These are phyloP conservation scores for Xylaria sp. DNA, from an alignment of 2,329 filamentous ascomycete species.

Conservation along the genomic window DNA sequence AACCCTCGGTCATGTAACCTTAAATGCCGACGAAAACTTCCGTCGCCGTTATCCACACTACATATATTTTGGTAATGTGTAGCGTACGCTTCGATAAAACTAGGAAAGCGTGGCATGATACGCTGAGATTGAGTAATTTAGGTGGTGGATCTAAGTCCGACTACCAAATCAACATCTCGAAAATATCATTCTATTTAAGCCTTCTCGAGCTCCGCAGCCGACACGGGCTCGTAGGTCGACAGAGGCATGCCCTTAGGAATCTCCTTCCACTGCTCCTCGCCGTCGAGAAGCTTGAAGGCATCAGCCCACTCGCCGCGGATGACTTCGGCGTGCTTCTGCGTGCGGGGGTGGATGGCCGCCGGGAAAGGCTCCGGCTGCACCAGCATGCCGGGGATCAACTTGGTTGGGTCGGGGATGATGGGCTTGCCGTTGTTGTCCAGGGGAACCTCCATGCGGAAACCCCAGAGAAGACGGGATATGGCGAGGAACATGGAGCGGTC, in stretches of 20 bases:
- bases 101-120: not conserved
- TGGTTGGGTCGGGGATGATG: conserved; percentile 20
- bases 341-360: conserved; percentile 37
- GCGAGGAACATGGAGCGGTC: conserved; percentile 52
- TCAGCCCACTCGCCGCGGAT: conserved; percentile 39
- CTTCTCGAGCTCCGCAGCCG: conserved; percentile 28
- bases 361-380: conserved; percentile 41
- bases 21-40: not conserved
- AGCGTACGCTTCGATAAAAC: not conserved
- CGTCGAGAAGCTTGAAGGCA: conserved; percentile 35
- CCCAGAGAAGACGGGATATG: conserved; percentile 61
- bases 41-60: not conserved
- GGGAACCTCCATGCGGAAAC: conserved; percentile 48
- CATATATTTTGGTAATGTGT: not conserved
- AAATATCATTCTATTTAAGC: not conserved
- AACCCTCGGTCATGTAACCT: not conserved
- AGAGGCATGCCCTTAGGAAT: conserved; percentile 41
- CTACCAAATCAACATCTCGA: too few relatives aligned
- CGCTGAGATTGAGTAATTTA: too few relatives aligned
- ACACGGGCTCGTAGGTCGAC: conserved; percentile 38
- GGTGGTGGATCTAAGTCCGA: too few relatives aligned
- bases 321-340: conserved; percentile 32
- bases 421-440: conserved; percentile 29
- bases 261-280: conserved; percentile 39
- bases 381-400: conserved; percentile 41